Percentiles rank a stretch among this genome's conserved stretches.
These are phyloP conservation scores for Penicillium sp. DNA, from an alignment of 2,329 filamentous ascomycete genomes.

Conservation along the genomic window DNA sequence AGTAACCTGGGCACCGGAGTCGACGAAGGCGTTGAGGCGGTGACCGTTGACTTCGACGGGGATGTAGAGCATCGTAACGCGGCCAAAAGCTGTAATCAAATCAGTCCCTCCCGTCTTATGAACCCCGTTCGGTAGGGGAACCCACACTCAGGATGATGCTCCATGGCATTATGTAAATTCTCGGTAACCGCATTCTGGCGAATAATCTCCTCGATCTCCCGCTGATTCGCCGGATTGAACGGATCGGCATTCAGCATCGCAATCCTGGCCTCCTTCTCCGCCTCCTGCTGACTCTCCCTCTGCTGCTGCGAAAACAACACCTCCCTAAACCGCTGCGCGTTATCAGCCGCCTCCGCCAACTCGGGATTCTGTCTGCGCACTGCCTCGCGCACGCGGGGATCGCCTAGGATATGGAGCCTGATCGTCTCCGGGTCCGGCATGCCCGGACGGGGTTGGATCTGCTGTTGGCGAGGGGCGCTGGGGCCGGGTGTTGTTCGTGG, in stretches of 20 bases:
- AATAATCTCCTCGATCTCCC: conserved; percentile 94
- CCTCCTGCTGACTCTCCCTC: conserved; percentile 68
- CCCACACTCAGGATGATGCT: conserved; percentile 93
- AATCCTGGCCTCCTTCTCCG: conserved; percentile 78
- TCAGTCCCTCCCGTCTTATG: neutral
- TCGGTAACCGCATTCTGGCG: conserved; percentile 90
- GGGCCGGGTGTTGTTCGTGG: conserved; percentile 27
- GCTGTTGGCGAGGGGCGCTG: conserved; percentile 28
- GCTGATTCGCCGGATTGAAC: conserved; percentile 88
- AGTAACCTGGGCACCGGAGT: conserved; percentile 94
- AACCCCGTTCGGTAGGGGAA: conserved; percentile 6
- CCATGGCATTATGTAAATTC: conserved; percentile 93
- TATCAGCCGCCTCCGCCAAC: conserved; percentile 71
- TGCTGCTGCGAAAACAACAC: conserved; percentile 67
- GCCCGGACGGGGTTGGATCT: conserved; percentile 29
- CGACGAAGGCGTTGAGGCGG: conserved; percentile 91
- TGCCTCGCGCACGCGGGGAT: conserved; percentile 69
- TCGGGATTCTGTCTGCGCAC: conserved; percentile 71
- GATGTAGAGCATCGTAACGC: conserved; percentile 94
- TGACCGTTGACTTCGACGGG: conserved; percentile 91
- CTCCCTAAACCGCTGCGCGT: conserved; percentile 72
- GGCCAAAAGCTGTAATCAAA: conserved; percentile 70
- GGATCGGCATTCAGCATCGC: conserved; percentile 86
- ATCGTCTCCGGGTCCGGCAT: conserved; percentile 71
- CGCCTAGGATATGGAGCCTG: conserved; percentile 76